Base-by-base conservation (phyloP, 2,329 filamentous ascomycete genomes). In the Drechslerella coelobrocha region DNA sequence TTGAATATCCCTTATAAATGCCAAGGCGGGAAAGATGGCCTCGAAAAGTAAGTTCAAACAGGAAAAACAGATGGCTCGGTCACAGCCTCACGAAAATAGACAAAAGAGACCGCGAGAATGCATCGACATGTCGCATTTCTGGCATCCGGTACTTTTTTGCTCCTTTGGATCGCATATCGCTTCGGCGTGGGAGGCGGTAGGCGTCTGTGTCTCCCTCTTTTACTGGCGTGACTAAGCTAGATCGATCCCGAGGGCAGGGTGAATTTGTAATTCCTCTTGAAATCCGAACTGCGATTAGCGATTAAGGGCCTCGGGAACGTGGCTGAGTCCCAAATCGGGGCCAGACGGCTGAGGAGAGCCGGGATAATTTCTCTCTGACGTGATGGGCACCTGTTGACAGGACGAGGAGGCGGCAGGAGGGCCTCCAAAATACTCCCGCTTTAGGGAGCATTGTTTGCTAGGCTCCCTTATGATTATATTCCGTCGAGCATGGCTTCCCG, bases 241-340 rank as follows among this genome's bases (percentile, higher is more conserved):
- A 62, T 69, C 45, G 24, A 56, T 56, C 47, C 50, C 56, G 2
- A 2, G 57, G 62, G 39, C 47, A 59, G 37, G 29, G 50, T 19
- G 39, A 71, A 71, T 71, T 71, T 71, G 66, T 71, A 26, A 71
- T 71, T 57, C 37, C 53, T 54, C 51, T 27, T 34, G 57, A 59
- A 23, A 54, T 71, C 66, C 66, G 66, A 71, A 71, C 43, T 54
- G 66, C 66, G 66, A 63, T 60, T 59, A 41, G 41, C 41, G 41
- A 45, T 45, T 41, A 41, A 10, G 54, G 43, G 23, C 29, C 6
- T 27, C 48, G 26, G 55, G 31, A 61, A 41, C 21, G 66, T 63
- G 66, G 66, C 66, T 52, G 66, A 59, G 66, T 29, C 29, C 48
- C 23, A 55, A 48, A 19, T 68, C 60, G 41, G 62, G 37, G 45